Evolutionary conservation across 345 rosid species (phyloP).

Genomic region (Abelmoschus esculentus): DNA sequence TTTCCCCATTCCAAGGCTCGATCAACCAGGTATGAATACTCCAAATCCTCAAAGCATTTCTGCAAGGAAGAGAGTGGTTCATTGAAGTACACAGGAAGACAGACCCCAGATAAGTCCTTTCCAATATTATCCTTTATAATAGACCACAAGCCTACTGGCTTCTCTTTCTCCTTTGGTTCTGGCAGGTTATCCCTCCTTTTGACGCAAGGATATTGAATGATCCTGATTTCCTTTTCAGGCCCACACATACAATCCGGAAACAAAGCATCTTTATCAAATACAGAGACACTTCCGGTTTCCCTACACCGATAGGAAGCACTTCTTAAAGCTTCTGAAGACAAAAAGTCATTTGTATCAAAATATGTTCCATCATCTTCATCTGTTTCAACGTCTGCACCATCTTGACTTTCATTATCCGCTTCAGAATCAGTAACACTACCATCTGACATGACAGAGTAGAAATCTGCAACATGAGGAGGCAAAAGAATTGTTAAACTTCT

Average conservation of each 20-base stretch:
- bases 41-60: slow-evolving; percentile 99
- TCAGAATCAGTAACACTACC: slow-evolving; percentile 84
- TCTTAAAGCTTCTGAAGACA: slow-evolving; percentile 77
- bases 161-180: slow-evolving; percentile 95
- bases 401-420: slow-evolving; percentile 87
- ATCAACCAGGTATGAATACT: slow-evolving; percentile 87
- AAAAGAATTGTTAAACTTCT: slow-evolving; percentile 11
- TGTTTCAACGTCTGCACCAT: slow-evolving; percentile 79
- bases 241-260: slow-evolving; percentile 48
- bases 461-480: slow-evolving; percentile 49
- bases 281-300: slow-evolving; percentile 57
- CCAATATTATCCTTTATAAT: slow-evolving; percentile 97
- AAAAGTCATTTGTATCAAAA: slow-evolving; percentile 86
- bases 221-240: slow-evolving; percentile 40
- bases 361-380: slow-evolving; percentile 78
- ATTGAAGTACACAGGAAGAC: slow-evolving; percentile 95
- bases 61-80: slow-evolving; percentile 96
- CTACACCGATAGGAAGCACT: slow-evolving; percentile 85
- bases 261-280: slow-evolving; percentile 49
- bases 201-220: slow-evolving; percentile 62
- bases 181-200: slow-evolving; percentile 87
- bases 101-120: slow-evolving; percentile 97
- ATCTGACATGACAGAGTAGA: slow-evolving; percentile 97
- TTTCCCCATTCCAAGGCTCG: slow-evolving; percentile 90
- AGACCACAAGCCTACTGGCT: slow-evolving; percentile 95